phyloP scores from a whole-genome alignment of 2,329 filamentous ascomycete species.

The Golovinomyces cichoracearum region DNA sequence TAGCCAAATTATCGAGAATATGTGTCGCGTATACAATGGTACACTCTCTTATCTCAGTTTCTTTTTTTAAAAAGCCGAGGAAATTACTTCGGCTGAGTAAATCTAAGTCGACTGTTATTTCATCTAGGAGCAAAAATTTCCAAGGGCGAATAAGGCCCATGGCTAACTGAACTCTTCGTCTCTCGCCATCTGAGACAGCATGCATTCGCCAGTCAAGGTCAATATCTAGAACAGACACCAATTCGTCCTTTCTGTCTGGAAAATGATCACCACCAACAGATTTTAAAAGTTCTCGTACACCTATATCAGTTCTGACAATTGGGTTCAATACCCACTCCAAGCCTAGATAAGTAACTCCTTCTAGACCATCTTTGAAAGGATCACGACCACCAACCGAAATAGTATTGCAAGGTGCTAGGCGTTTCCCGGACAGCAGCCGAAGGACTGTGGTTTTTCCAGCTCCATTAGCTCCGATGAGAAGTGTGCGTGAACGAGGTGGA shows the following conservation, averaged over 20 bases:
- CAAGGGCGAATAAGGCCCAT: conserved; percentile 88
- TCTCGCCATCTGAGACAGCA: conserved; percentile 76
- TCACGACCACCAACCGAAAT: conserved; percentile 63
- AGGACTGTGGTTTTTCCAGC: conserved; percentile 93
- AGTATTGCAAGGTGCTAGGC: conserved; percentile 51
- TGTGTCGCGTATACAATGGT: conserved; percentile 96
- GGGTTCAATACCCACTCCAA: conserved; percentile 96
- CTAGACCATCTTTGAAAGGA: conserved; percentile 69
- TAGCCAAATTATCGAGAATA: conserved; percentile 79
- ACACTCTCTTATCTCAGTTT: conserved; percentile 59
- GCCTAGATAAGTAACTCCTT: conserved; percentile 90
- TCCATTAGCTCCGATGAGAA: conserved; percentile 88
- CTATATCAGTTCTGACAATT: conserved; percentile 86
- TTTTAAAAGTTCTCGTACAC: conserved; percentile 58
- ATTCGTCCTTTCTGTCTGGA: conserved; percentile 57
- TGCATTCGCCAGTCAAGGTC: conserved; percentile 88
- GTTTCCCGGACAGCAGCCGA: conserved; percentile 74
- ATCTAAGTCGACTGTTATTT: conserved; percentile 92
- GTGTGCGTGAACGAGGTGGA: conserved; percentile 59
- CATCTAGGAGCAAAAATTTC: conserved; percentile 73
- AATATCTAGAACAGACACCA: conserved; percentile 71
- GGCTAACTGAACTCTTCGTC: conserved; percentile 72
- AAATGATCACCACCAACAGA: conserved; percentile 72
- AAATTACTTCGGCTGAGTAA: conserved; percentile 66
- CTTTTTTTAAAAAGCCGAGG: conserved; percentile 56